These are phyloP conservation scores for Pseudovirgaria hyperparasitica DNA, from an alignment of 2,329 filamentous ascomycete species.

Conservation along the genomic window DNA sequence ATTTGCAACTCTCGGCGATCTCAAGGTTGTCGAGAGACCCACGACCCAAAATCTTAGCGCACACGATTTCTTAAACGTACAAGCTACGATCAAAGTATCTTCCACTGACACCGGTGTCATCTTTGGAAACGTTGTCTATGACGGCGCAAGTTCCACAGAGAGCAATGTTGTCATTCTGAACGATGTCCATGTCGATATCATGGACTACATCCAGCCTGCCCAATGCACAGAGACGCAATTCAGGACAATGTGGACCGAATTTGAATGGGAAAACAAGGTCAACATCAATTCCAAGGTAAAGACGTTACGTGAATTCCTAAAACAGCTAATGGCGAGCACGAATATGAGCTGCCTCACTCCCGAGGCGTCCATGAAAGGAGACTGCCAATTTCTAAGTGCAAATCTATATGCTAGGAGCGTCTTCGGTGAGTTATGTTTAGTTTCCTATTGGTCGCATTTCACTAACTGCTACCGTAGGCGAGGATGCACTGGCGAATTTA, in stretches of 20 bases:
- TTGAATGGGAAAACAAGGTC: conserved; percentile 99
- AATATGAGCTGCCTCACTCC: conserved; percentile 98
- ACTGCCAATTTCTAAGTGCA: conserved; percentile 94
- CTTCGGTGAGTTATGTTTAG: conserved; percentile 63
- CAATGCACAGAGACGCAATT: conserved; percentile 97
- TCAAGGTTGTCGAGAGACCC: conserved; percentile 94
- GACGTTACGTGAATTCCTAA: conserved; percentile 79
- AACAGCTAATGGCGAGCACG: conserved; percentile 90
- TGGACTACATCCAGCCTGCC: conserved; percentile 98
- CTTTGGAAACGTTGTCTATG: conserved; percentile 97
- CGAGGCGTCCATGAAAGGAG: conserved; percentile 89
- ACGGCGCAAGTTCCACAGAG: conserved; percentile 81
- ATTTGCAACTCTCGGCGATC: conserved; percentile 93
- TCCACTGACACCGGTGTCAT: conserved; percentile 97
- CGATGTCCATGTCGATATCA: conserved; percentile 96
- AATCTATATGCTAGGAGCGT: conserved; percentile 95
- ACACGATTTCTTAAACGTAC: conserved; percentile 95
- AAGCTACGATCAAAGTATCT: conserved; percentile 96
- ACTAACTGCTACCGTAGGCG: conserved; percentile 45
- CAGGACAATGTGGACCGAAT: conserved; percentile 99
- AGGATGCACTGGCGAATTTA: conserved; percentile 94
- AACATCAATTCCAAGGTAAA: conserved; percentile 99
- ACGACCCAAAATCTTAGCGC: conserved; percentile 92
- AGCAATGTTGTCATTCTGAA: conserved; percentile 90
- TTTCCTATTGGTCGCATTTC: conserved; percentile 1